Percentiles rank a stretch among this genome's conserved stretches.
Evolutionary conservation across 2,329 filamentous ascomycete species (phyloP).

Genomic region (Verticillium isaacii): DNA sequence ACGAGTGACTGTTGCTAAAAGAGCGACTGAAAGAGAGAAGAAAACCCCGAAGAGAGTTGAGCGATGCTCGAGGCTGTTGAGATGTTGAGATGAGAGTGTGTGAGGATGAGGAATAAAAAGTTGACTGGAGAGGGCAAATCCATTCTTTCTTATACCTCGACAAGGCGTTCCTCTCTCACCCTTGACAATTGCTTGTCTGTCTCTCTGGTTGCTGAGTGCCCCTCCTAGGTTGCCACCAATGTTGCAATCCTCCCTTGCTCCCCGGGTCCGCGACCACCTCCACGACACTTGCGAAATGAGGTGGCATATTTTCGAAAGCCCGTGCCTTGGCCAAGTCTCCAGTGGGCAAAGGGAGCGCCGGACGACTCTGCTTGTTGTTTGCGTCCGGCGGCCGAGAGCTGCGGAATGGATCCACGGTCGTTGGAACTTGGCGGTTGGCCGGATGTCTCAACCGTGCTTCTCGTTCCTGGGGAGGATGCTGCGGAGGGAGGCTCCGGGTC

Average conservation of each 20-base stretch:
- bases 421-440: background rate
- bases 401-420: background rate
- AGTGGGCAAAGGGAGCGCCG: background rate
- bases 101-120: constrained; percentile 2
- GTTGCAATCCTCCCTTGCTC: background rate
- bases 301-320: background rate
- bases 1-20: constrained; percentile 1
- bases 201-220: background rate
- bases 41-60: constrained; percentile 1
- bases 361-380: background rate
- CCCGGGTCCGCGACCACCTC: background rate
- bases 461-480: background rate
- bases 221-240: background rate
- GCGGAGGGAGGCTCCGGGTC: background rate
- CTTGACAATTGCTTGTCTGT: background rate
- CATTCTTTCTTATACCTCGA: constrained; percentile 1
- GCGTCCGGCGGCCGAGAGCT: background rate
- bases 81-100: constrained; percentile 2
- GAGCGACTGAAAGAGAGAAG: constrained; percentile 2
- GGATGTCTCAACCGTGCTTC: background rate
- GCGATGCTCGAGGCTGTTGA: background rate
- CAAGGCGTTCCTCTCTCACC: background rate
- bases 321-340: background rate
- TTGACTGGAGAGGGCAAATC: background rate
- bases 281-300: background rate